Conservation (phyloP, 805 yeast species). For the Cyberlindnera americana region DNA sequence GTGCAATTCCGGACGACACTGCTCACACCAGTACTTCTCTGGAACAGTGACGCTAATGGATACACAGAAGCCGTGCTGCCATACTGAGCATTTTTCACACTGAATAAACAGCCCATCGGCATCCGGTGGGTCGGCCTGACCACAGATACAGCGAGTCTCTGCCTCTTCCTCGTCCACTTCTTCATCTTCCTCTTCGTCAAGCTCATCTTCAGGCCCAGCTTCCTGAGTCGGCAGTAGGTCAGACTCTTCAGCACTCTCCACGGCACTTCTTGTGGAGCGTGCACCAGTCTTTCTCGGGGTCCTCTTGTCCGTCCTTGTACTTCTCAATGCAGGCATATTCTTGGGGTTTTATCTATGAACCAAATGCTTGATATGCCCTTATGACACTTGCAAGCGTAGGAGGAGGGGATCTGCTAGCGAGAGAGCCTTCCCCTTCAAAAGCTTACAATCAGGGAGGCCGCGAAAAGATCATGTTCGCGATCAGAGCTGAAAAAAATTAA, state of each 20-base stretch:
- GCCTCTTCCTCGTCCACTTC: conserved; percentile 39
- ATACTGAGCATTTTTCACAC: conserved; percentile 87
- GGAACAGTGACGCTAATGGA: conserved; percentile 80
- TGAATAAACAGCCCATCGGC: conserved; percentile 68
- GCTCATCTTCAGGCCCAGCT: conserved; percentile 1
- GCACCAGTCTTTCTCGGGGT: neutral
- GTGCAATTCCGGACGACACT: conserved; percentile 84
- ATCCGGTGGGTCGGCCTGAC: conserved; percentile 41
- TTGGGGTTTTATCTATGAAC: neutral
- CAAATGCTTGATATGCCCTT: neutral
- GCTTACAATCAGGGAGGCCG: too few species aligned
- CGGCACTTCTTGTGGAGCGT: neutral
- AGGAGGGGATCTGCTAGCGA: too few species aligned
- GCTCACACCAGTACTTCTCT: conserved; percentile 93
- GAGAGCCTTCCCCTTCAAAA: too few species aligned
- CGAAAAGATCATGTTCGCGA: too few species aligned
- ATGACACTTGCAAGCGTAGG: too few species aligned
- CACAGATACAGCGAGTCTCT: conserved; percentile 45
- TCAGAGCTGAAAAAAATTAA: too few species aligned
- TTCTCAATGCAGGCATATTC: conserved; percentile 24
- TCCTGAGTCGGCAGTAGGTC: conserved; percentile 1
- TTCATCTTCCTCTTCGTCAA: conserved; percentile 24
- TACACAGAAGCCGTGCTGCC: conserved; percentile 98
- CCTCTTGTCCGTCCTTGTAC: conserved; percentile 19
- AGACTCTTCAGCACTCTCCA: conserved; percentile 6